phyloP scores from a whole-genome alignment of 106 monocot genomes.

The Agapanthus africanus region DNA sequence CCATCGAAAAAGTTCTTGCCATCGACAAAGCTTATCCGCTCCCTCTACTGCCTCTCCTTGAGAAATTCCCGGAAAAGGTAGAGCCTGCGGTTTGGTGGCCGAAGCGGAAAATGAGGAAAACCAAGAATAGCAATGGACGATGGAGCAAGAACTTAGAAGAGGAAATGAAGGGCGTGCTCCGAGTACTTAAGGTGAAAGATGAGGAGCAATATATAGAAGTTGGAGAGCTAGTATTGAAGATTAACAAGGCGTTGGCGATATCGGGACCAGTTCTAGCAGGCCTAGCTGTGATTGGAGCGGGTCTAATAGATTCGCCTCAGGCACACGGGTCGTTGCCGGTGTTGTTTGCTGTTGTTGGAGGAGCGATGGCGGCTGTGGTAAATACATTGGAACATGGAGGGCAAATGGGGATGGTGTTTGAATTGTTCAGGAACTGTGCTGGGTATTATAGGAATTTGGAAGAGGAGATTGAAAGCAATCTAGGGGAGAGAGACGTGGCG shows the following conservation, averaged over 20 bases:
- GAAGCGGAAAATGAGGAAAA: background rate
- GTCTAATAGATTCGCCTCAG: no score
- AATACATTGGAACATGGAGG: slow-evolving; percentile 32
- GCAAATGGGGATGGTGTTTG: slow-evolving; percentile 42
- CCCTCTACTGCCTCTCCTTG: slow-evolving; percentile 53
- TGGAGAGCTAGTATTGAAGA: slow-evolving; percentile 26
- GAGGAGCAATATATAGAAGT: slow-evolving; percentile 35
- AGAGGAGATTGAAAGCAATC: slow-evolving; percentile 39
- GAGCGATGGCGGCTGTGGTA: slow-evolving; percentile 41
- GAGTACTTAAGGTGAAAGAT: slow-evolving; percentile 45
- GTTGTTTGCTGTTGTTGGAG: slow-evolving; percentile 31
- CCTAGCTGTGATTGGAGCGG: slow-evolving; percentile 27
- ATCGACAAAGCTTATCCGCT: slow-evolving; percentile 71
- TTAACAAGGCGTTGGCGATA: slow-evolving; percentile 49
- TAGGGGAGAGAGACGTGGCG: slow-evolving; percentile 21
- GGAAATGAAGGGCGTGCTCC: slow-evolving; percentile 39
- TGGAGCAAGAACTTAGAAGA: slow-evolving; percentile 46
- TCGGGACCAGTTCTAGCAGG: slow-evolving; percentile 55
- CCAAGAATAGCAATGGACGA: slow-evolving; percentile 19
- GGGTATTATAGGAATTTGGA: slow-evolving; percentile 31
- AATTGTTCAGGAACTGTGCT: slow-evolving; percentile 33
- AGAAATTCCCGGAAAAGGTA: slow-evolving; percentile 60
- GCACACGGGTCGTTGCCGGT: slow-evolving; percentile 8
- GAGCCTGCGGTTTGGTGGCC: slow-evolving; percentile 81
- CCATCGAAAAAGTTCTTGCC: slow-evolving; percentile 53